Percentiles rank a stretch among this genome's conserved stretches.
These are phyloP conservation scores for Aspergillus bertholletiae DNA, from an alignment of 495 filamentous ascomycete genomes.

Conservation along the genomic window DNA sequence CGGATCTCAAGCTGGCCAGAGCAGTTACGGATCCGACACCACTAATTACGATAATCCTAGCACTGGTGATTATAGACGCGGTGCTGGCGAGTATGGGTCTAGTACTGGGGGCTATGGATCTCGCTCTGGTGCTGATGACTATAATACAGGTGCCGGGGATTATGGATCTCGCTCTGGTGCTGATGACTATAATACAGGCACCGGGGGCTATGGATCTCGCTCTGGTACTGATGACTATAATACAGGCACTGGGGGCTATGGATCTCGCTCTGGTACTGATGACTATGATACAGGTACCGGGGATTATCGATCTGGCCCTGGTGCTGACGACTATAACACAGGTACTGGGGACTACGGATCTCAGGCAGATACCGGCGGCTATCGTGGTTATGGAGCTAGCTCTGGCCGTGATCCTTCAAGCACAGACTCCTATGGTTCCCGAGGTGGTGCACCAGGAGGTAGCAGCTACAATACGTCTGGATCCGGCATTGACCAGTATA, in stretches of 20 bases:
- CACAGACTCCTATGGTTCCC: conserved; percentile 3
- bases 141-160: conserved; percentile 10
- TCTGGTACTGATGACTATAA: background rate
- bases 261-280: background rate
- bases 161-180: conserved; percentile 14
- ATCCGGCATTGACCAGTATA: background rate
- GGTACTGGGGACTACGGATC: conserved; percentile 10
- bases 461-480: conserved; percentile 32
- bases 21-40: background rate
- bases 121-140: background rate
- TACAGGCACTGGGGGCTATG: background rate
- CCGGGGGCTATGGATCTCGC: background rate
- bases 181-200: conserved; percentile 14
- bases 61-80: conserved; percentile 1
- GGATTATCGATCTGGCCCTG: conserved; percentile 12
- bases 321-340: conserved; percentile 42
- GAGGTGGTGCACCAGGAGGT: conserved; percentile 22
- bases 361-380: background rate
- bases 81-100: conserved; percentile 10
- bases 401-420: conserved; percentile 3
- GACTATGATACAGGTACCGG: background rate
- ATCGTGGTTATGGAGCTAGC: background rate
- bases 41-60: background rate
- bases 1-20: background rate
- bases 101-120: background rate